A percentile compares a stretch with the other conserved stretches of the same genome.
Evolutionary conservation across 805 yeast species (phyloP).

Genomic region (Yamadazyma scolyti): DNA sequence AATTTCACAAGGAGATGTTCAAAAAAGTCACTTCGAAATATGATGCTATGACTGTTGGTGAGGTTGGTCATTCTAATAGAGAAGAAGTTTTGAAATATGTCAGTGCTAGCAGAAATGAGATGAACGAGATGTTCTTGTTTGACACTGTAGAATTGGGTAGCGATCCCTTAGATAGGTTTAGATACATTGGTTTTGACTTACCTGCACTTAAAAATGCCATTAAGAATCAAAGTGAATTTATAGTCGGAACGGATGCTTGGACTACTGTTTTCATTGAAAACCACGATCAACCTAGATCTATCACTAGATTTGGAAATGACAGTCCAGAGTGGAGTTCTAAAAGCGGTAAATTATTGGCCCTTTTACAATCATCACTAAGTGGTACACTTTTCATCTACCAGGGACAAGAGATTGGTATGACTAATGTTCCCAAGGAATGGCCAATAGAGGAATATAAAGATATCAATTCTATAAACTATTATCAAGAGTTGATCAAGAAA

Average conservation of each 20-base stretch:
- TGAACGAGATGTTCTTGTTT: constrained; percentile 36
- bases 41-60: constrained; percentile 58
- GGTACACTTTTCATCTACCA: constrained; percentile 58
- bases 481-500: constrained; percentile 26
- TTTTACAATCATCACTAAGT: constrained; percentile 42
- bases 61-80: constrained; percentile 44
- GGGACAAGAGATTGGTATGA: constrained; percentile 61
- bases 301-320: constrained; percentile 50
- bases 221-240: constrained; percentile 30
- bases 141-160: constrained; percentile 38
- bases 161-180: constrained; percentile 32
- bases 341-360: constrained; percentile 48
- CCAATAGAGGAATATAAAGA: constrained; percentile 49
- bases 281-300: constrained; percentile 59
- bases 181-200: constrained; percentile 29
- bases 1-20: constrained; percentile 52
- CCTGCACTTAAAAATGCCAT: constrained; percentile 42
- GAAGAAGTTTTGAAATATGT: constrained; percentile 43
- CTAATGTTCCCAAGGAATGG: constrained; percentile 44
- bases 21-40: constrained; percentile 39
- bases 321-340: constrained; percentile 19
- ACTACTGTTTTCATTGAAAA: constrained; percentile 53
- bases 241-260: constrained; percentile 54
- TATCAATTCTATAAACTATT: constrained; percentile 43
- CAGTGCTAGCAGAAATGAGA: constrained; percentile 31